phyloP scores from a whole-genome alignment of 129 eudicot species.

The Helianthus annuus region DNA sequence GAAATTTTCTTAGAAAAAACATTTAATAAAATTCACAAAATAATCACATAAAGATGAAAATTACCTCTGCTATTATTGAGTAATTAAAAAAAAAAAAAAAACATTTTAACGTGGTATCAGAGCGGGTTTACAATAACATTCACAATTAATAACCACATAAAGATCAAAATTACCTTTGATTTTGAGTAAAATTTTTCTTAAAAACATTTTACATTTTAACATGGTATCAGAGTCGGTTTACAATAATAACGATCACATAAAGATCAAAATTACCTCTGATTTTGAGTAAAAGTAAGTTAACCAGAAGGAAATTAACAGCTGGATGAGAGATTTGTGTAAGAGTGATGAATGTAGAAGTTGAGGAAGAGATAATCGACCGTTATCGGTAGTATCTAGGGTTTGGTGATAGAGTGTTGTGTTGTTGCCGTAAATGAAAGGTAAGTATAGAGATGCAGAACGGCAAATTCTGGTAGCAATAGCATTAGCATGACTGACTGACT shows the following conservation, averaged over 20 bases:
- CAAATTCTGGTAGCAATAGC: constrained; percentile 3
- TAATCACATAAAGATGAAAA: too few species aligned
- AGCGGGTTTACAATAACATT: too few species aligned
- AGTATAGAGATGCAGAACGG: constrained; percentile 23
- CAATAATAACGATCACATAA: neutral
- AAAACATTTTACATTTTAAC: too few species aligned
- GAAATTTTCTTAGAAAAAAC: too few species aligned
- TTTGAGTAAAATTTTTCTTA: too few species aligned
- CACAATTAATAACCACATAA: too few species aligned
- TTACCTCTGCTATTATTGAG: too few species aligned
- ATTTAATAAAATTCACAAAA: too few species aligned
- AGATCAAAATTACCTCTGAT: constrained; percentile 13
- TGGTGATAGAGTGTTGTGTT: neutral
- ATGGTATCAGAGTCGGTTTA: too few species aligned
- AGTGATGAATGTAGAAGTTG: constrained; percentile 3
- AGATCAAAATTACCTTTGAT: too few species aligned
- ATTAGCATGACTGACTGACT: constrained; percentile 20
- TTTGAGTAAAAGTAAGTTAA: neutral
- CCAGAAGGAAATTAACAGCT: neutral
- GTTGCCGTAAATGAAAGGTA: constrained; percentile 12
- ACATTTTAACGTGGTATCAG: too few species aligned
- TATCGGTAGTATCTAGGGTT: neutral
- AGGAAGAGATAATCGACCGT: neutral
- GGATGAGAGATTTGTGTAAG: neutral
- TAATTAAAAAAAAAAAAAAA: too few species aligned